phyloP scores from a whole-genome alignment of 2,329 filamentous ascomycete species.

The Cadophora gregata region DNA sequence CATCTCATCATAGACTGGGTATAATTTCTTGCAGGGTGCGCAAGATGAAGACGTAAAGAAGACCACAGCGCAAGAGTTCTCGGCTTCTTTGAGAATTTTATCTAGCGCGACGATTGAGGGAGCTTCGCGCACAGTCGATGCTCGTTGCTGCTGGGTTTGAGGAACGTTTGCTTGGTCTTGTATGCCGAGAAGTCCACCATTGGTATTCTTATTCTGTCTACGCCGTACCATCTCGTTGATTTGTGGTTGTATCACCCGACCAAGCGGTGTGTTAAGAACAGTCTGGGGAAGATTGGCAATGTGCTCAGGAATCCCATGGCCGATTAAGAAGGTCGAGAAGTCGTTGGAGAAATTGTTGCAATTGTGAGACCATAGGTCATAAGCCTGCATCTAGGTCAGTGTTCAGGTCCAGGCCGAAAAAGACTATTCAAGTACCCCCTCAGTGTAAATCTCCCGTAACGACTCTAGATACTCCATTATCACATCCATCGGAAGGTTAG shows the following conservation, averaged over 20 bases:
- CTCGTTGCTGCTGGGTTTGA: constrained; percentile 31
- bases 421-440: constrained; percentile 59
- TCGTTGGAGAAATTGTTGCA: constrained; percentile 99
- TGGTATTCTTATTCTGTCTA: constrained; percentile 57
- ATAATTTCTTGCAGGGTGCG: constrained; percentile 81
- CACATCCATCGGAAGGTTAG: constrained; percentile 78
- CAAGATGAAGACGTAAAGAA: constrained; percentile 95
- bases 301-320: constrained; percentile 84
- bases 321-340: constrained; percentile 85
- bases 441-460: constrained; percentile 79
- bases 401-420: not conserved
- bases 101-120: constrained; percentile 66
- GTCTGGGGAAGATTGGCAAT: constrained; percentile 85
- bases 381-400: constrained; percentile 58
- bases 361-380: constrained; percentile 89
- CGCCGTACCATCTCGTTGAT: constrained; percentile 66
- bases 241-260: constrained; percentile 84
- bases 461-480: constrained; percentile 89
- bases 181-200: constrained; percentile 42
- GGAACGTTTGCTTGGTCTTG: constrained; percentile 28
- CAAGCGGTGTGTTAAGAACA: constrained; percentile 85
- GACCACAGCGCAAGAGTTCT: constrained; percentile 74
- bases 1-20: constrained; percentile 81
- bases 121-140: constrained; percentile 64
- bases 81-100: constrained; percentile 62